These are phyloP conservation scores for Geosmithia morbida DNA, from an alignment of 2,329 filamentous ascomycete species.

Conservation along the genomic window DNA sequence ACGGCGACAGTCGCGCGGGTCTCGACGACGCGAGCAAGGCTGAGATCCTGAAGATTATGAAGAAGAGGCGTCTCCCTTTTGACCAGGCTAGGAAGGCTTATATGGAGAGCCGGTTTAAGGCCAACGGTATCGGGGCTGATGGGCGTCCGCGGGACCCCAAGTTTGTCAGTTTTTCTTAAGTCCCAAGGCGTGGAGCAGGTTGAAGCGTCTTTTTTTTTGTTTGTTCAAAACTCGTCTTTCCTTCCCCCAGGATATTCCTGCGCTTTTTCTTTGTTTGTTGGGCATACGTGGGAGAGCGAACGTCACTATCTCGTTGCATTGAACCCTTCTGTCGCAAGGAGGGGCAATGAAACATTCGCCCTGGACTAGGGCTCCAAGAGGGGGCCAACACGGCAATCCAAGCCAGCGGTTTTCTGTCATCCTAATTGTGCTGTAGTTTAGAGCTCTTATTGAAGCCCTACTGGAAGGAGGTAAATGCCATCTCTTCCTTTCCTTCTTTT, in stretches of 20 bases:
- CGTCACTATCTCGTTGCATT: background rate
- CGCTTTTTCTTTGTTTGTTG: background rate
- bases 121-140: constrained; percentile 78
- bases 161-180: constrained; percentile 69
- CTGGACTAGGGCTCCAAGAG: background rate
- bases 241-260: background rate
- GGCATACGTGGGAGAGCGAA: too few species aligned
- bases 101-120: constrained; percentile 74
- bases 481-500: too few species aligned
- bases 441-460: background rate
- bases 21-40: constrained; percentile 69
- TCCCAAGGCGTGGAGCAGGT: background rate
- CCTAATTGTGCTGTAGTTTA: background rate
- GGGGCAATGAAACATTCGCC: background rate
- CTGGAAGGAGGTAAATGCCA: background rate
- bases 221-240: background rate
- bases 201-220: background rate
- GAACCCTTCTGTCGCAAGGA: background rate
- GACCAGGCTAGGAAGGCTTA: constrained; percentile 81
- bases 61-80: constrained; percentile 65
- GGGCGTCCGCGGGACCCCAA: constrained; percentile 83
- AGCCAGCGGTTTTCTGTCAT: background rate
- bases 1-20: constrained; percentile 64
- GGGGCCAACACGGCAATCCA: background rate
- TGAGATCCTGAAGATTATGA: constrained; percentile 85